Base-by-base conservation (phyloP, 495 filamentous ascomycete species). In the Parachaetomium inaequale region DNA sequence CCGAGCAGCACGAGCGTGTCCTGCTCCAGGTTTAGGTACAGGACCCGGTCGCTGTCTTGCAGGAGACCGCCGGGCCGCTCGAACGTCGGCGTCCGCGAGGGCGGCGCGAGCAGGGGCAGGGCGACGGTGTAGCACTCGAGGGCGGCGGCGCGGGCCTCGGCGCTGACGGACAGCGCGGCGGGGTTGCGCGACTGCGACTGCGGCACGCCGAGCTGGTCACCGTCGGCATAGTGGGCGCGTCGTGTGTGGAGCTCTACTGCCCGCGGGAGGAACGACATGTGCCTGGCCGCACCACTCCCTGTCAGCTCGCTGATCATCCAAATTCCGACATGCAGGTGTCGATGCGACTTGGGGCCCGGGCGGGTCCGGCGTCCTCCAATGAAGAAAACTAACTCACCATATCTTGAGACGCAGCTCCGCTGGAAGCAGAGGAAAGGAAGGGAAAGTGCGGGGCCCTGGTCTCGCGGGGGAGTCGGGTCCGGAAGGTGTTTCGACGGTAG, bases 321-420 rank as follows among this genome's bases (percentile, higher is more conserved):
- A 36, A 4, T 36, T 10, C 15, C 8, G 15, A 15, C 1, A 21
- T 23, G 31, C 50, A 23, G n/a, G n/a, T n/a, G n/a, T n/a, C n/a
- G n/a, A 19, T 5, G 34, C 32, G 17, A 42, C 31, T 23, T 25
- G 32, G 21, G 12, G 14, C 21, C 12, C 21, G 23, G 25, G 36
- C 34, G 53, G 43, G 31, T 21, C 34, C 21, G 32, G 42, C 4
- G 2, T 36, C 7, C 29, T 53, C 31, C 31, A 36, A 36, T 55
- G 55, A n/a, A n/a, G n/a, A n/a, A 43, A 45, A 23, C 23, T 11
- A 4, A 47, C 59, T 54, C 32, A 57, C 72, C 74, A 77, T 29
- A 77, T 73, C 5, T 70, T 58, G 65, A 77, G 66, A 34, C 75
- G 71, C 46, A 77, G 55, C 40, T 77, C 75, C 34, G 70, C 47